Evolutionary conservation across 148 eudicot species (phyloP), one percentile per base, ranked within the genome.

Genomic region (Nyssa sinensis): DNA sequence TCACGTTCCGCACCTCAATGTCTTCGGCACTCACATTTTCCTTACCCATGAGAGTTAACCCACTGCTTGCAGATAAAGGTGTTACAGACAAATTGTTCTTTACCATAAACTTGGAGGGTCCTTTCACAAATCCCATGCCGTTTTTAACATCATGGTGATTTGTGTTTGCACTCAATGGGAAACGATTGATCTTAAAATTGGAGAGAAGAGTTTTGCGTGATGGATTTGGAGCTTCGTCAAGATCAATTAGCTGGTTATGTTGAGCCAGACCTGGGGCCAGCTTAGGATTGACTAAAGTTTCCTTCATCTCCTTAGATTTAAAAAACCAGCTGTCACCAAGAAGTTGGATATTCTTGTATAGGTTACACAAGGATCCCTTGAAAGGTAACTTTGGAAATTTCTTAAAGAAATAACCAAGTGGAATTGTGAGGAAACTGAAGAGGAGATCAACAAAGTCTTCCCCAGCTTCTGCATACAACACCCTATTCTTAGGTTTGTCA

Each of bases 261-360:
- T 1, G 35, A 55, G 77, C 19, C 58, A 66, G 63, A 24, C 77
- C 77, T 13, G 71, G 77, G 33, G 77, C 64, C 28, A 74, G 21
- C 57, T 49, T 74, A 53, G 77, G 69, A 30, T 66, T 19, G 28
- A 74, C 31, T 17, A 74, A 35, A 64, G 4, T 65, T 53, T 8
- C 77, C 77, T 74, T 74, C 63, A 53, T 74, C 10, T 64, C 51
- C 27, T 53, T 25, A 35, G 70, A 64, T 33, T 66, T 23, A 37
- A 74, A 55, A 21, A 57, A 65, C 23, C 57, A 34, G 17, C 30
- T 4, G 21, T 47, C 49, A 7, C 55, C 71, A 1, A 37, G 7
- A 34, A 27, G 16, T 7, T 65, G 47, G 17, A 66, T 58, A 33
- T 64, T 65, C 64, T 35, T 66, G 37, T 34, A 28, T 33, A 74